Base-by-base conservation (phyloP, 495 filamentous ascomycete genomes). In the Cladorrhinum samala region DNA sequence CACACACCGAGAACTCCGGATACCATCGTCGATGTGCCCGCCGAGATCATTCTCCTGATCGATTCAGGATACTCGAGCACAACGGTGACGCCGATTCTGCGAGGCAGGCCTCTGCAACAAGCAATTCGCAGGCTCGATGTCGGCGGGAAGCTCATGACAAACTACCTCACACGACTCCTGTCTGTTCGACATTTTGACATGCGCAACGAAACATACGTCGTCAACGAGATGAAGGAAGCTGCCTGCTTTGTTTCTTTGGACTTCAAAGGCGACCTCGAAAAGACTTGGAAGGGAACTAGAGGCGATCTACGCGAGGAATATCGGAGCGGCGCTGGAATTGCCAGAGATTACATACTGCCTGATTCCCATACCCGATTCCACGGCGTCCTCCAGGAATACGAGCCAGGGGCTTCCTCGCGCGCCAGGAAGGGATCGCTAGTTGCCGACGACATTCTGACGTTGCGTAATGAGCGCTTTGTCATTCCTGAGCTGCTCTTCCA, bases 11-110 rank as follows among this genome's bases (percentile, higher is more conserved):
- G 67, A 46, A 59, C 65, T 3, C 70, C 78, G 33, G 66, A 76
- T 8, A 54, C 77, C 9, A 37, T 70, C 45, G 59, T 72, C 52
- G 57, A 73, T 2, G 40, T 69, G 0, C 89, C 93, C 3, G 82
- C 80, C 43, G 92, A 97, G 72, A 87, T 88, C 47, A 72, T 95
- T 13, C 77, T 97, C 9, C 77, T 97, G 16, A 81, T 99, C 52
- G 93, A 99, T 66, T 87, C 86, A 5, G 90, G 91, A 14, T 95
- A 94, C 60, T 96, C 91, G 3, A 88, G 95, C 66, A 96, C 93
- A 1, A 94, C 87, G n/a, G 77, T 96, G 36, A 88, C 89, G 0
- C 94, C 93, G 1, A 75, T 96, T 19, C 82, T 94, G 62, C 80
- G 83, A 41, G 92, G 91, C 14, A 82, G 80, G 30, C 83, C 91